A percentile compares a stretch with the other conserved stretches of the same genome.
Evolutionary conservation across 345 rosid species (phyloP).

Genomic region (Arabis hirsuta): DNA sequence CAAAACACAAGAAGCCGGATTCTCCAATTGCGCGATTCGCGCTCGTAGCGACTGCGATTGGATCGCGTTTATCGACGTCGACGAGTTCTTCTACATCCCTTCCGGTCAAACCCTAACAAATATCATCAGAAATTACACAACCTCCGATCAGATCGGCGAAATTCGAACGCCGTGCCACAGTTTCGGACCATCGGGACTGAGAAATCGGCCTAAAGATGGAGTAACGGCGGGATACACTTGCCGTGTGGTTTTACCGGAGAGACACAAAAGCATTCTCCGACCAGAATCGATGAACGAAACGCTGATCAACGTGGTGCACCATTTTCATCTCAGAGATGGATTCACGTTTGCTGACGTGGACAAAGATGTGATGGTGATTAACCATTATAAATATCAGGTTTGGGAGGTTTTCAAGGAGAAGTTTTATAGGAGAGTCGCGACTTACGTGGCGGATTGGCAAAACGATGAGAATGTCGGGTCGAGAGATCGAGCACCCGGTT

Average conservation of each 20-base stretch:
- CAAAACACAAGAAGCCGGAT: slow-evolving; percentile 88
- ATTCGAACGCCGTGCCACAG: slow-evolving; percentile 65
- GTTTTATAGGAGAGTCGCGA: slow-evolving; percentile 83
- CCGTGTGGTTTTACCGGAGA: slow-evolving; percentile 59
- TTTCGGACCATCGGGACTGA: slow-evolving; percentile 80
- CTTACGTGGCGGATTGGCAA: slow-evolving; percentile 91
- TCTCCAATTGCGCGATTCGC: slow-evolving; percentile 79
- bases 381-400: slow-evolving; percentile 85
- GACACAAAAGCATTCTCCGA: slow-evolving; percentile 84
- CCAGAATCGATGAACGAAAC: slow-evolving; percentile 80
- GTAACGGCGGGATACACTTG: slow-evolving; percentile 76
- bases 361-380: slow-evolving; percentile 57
- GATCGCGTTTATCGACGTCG: slow-evolving; percentile 88
- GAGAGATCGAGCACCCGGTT: slow-evolving; percentile 82
- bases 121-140: slow-evolving; percentile 46
- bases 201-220: slow-evolving; percentile 51
- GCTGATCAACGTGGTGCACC: slow-evolving; percentile 81
- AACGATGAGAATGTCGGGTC: slow-evolving; percentile 72
- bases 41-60: slow-evolving; percentile 67
- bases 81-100: slow-evolving; percentile 69
- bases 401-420: slow-evolving; percentile 96
- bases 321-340: slow-evolving; percentile 66
- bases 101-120: slow-evolving; percentile 44
- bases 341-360: slow-evolving; percentile 55
- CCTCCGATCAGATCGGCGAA: slow-evolving; percentile 47